Conservation (phyloP, 2,329 filamentous ascomycete species). For the Beauveria medogensis region DNA sequence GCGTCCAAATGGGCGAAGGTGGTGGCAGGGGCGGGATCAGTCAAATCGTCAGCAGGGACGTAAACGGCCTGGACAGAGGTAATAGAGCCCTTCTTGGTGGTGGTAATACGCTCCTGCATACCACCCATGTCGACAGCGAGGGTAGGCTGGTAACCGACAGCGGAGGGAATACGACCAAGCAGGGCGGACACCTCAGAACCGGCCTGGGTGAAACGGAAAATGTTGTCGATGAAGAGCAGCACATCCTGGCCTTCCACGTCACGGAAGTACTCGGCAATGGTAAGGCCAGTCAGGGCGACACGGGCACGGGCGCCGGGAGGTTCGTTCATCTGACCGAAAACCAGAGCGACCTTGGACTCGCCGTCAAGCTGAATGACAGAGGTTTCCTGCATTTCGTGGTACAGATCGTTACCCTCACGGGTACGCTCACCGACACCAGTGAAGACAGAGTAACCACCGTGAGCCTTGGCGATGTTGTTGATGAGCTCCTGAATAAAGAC, state of each 20-base stretch:
- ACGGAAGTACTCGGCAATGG: slow-evolving; percentile 77
- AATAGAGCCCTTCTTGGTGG: slow-evolving; percentile 98
- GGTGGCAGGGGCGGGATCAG: slow-evolving; percentile 97
- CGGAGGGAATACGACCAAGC: slow-evolving; percentile 98
- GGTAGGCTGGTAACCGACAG: slow-evolving; percentile 99
- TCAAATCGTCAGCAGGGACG: slow-evolving; percentile 99
- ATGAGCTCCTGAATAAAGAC: slow-evolving; percentile 99
- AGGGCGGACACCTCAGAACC: slow-evolving; percentile 99
- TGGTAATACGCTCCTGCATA: slow-evolving; percentile 99
- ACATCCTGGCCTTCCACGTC: slow-evolving; percentile 79
- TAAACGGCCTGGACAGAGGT: slow-evolving; percentile 99
- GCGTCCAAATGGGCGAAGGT: slow-evolving; percentile 99
- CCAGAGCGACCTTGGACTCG: slow-evolving; percentile 97
- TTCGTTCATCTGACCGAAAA: slow-evolving; percentile 99
- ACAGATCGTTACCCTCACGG: slow-evolving; percentile 99
- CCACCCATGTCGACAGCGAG: slow-evolving; percentile 97
- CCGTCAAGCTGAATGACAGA: slow-evolving; percentile 98
- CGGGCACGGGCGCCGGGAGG: slow-evolving; percentile 98
- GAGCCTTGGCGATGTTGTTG: slow-evolving; percentile 99
- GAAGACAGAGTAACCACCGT: slow-evolving; percentile 99
- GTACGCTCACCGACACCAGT: slow-evolving; percentile 99
- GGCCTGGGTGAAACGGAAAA: slow-evolving; percentile 99
- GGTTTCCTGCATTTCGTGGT: slow-evolving; percentile 99
- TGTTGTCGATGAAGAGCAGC: slow-evolving; percentile 99
- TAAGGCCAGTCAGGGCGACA: slow-evolving; percentile 91